Conservation (phyloP, 306 rosid genomes). For the Cajanus cajan region DNA sequence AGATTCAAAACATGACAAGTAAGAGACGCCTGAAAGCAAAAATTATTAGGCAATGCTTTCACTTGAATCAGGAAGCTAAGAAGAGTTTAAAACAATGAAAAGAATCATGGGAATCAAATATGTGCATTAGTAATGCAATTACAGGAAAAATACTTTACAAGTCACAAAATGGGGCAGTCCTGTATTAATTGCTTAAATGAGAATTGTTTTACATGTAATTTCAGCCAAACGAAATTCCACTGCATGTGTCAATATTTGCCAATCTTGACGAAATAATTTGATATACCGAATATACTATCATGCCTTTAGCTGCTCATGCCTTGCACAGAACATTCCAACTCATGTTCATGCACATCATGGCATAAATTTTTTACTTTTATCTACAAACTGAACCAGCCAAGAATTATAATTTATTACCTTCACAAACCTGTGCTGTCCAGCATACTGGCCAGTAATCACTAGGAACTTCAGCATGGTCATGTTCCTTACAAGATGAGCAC, state of each 20-base stretch:
- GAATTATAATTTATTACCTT: conserved; percentile 44
- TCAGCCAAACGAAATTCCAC: background rate
- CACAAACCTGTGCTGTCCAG: conserved; percentile 55
- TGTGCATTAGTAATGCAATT: background rate
- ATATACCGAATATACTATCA: background rate
- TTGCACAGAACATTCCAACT: background rate
- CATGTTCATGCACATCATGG: background rate
- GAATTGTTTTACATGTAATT: background rate
- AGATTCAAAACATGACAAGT: conserved; percentile 1
- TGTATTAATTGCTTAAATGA: background rate
- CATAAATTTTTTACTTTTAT: background rate
- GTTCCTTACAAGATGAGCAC: conserved; percentile 56
- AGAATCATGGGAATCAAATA: background rate
- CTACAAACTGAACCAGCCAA: background rate
- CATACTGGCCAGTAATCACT: background rate
- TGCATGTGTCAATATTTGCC: background rate
- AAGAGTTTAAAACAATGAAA: background rate
- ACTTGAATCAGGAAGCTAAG: background rate
- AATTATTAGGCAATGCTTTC: background rate
- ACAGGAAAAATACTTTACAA: background rate
- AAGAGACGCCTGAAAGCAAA: background rate
- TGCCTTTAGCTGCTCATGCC: background rate
- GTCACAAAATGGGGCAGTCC: background rate
- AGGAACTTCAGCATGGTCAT: conserved; percentile 32
- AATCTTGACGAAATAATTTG: background rate